A percentile compares a stretch with the other conserved stretches of the same genome.
These are phyloP conservation scores for Orbilia brochopaga DNA, from an alignment of 2,329 filamentous ascomycete genomes.

Conservation along the genomic window DNA sequence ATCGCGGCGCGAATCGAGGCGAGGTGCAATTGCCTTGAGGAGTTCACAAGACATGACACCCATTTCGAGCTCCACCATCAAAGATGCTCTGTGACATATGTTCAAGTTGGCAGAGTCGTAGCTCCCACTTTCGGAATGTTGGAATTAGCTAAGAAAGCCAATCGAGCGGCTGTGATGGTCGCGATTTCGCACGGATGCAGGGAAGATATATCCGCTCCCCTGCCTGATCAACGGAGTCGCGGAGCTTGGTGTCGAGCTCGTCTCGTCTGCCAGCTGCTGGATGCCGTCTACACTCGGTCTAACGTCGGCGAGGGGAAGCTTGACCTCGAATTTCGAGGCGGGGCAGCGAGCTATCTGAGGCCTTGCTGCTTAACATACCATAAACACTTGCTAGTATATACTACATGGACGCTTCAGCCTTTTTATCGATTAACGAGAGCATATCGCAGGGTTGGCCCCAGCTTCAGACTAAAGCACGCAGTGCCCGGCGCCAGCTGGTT, in stretches of 20 bases:
- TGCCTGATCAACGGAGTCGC: conserved; percentile 6
- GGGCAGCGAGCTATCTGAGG: conserved; percentile 6
- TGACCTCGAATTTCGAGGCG: conserved; percentile 27
- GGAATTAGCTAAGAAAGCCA: neutral
- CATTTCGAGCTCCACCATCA: neutral
- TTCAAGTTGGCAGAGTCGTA: no score
- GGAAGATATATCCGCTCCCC: conserved; percentile 1
- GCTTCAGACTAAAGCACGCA: neutral
- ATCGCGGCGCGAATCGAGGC: neutral
- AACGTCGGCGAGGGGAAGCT: conserved; percentile 18
- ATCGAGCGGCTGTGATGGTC: neutral
- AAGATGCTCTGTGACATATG: no score
- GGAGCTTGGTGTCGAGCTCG: conserved; percentile 48
- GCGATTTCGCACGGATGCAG: conserved; percentile 1
- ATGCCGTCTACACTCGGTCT: neutral
- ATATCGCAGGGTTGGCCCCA: no score
- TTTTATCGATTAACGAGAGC: neutral
- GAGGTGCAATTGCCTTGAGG: neutral
- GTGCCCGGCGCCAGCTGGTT: neutral
- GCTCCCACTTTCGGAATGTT: no score
- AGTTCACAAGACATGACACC: neutral
- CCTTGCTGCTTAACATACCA: no score
- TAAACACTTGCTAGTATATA: no score
- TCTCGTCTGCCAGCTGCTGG: conserved; percentile 14
- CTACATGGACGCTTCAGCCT: no score